A percentile compares a stretch with the other conserved stretches of the same genome.
phyloP scores from a whole-genome alignment of 257 asterid genomes.

The Cinchona pubescens region DNA sequence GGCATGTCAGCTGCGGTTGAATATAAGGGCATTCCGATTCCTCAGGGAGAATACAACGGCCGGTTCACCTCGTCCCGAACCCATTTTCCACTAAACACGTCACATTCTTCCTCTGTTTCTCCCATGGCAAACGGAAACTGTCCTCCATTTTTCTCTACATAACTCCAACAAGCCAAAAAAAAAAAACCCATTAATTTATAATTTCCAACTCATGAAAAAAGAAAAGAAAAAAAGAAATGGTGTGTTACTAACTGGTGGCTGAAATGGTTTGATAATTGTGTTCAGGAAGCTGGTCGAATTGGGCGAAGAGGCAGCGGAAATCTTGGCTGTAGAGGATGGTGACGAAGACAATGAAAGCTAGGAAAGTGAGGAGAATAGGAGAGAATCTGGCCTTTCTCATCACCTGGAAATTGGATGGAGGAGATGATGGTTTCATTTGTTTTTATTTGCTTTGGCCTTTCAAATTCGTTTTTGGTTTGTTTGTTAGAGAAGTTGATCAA shows the following conservation, averaged over 20 bases:
- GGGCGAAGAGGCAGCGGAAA: slow-evolving; percentile 33
- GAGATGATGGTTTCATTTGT: slow-evolving; percentile 36
- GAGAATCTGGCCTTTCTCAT: slow-evolving; percentile 30
- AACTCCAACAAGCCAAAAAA: slow-evolving; percentile 24
- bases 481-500: background rate
- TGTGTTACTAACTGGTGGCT: slow-evolving; percentile 27
- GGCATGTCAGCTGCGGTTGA: slow-evolving; percentile 93
- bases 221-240: background rate
- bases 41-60: slow-evolving; percentile 74
- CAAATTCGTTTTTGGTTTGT: slow-evolving; percentile 8
- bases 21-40: slow-evolving; percentile 88
- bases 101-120: slow-evolving; percentile 53
- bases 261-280: slow-evolving; percentile 22
- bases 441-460: background rate
- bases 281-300: slow-evolving; percentile 21
- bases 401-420: slow-evolving; percentile 22
- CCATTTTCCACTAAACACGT: slow-evolving; percentile 77
- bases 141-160: slow-evolving; percentile 71
- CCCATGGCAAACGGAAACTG: slow-evolving; percentile 64
- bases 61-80: slow-evolving; percentile 59
- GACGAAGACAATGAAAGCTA: slow-evolving; percentile 38
- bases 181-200: background rate
- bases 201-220: background rate
- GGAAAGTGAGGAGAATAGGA: slow-evolving; percentile 34
- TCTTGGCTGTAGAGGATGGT: slow-evolving; percentile 41